Percentiles rank a stretch among this genome's conserved stretches.
Evolutionary conservation across 371 early-diverging fungal genomes (phyloP).

Genomic region (Mortierella sp.): DNA sequence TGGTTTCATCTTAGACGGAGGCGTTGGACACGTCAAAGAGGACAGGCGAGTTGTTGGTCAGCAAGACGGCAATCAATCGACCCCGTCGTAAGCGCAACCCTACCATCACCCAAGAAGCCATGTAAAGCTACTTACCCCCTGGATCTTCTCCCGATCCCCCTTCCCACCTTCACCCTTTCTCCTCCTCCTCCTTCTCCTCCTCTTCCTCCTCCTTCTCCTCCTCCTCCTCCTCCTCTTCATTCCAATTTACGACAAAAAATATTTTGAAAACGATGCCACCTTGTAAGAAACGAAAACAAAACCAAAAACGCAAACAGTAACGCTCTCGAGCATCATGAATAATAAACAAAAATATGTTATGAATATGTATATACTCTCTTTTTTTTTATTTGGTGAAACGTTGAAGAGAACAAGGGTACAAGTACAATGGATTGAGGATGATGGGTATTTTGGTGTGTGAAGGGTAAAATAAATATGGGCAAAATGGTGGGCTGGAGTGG

Average conservation of each 20-base stretch:
- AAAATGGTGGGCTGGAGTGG: neutral
- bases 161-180: no score
- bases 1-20: conserved; percentile 7
- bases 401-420: neutral
- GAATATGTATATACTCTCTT: neutral
- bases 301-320: neutral
- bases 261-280: neutral
- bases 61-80: conserved; percentile 37
- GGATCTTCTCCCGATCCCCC: neutral
- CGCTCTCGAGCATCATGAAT: neutral
- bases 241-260: neutral
- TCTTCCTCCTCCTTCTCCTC: neutral
- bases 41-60: conserved; percentile 46
- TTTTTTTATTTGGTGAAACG: neutral
- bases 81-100: conserved; percentile 42
- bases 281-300: neutral
- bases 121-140: neutral
- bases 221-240: neutral
- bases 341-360: neutral
- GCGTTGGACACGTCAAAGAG: conserved; percentile 28
- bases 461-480: neutral
- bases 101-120: conserved; percentile 1
- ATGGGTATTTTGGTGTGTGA: neutral
- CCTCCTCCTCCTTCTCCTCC: neutral
- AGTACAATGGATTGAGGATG: neutral